These are phyloP conservation scores for Cucumis cinereus DNA, from an alignment of 306 rosid species.

Conservation along the genomic window DNA sequence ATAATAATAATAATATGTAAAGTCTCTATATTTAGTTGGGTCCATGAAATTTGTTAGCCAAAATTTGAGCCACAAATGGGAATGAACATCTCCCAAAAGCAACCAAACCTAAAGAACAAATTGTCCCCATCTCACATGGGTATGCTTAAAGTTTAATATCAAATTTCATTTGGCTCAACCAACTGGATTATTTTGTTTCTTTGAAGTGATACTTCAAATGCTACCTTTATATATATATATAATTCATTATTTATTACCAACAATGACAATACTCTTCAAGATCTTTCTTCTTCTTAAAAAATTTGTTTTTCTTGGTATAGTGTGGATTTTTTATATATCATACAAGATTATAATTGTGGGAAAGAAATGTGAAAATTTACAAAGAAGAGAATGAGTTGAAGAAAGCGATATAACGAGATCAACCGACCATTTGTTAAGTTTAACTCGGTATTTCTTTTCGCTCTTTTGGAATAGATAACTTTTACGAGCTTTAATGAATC, in stretches of 20 bases:
- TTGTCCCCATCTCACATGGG: conserved; percentile 6
- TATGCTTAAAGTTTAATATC: background rate
- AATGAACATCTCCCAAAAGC: background rate
- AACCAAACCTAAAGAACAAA: background rate
- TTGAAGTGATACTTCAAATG: background rate
- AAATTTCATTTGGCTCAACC: background rate
- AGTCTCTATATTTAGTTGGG: background rate
- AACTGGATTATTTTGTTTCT: background rate
- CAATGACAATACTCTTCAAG: background rate
- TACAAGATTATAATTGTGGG: no score
- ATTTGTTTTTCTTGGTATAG: background rate
- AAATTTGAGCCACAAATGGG: background rate
- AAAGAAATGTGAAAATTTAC: no score
- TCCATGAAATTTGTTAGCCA: background rate
- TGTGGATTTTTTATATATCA: background rate
- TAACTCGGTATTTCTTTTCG: no score
- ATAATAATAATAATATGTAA: background rate
- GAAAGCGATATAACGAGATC: no score
- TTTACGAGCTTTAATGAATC: no score
- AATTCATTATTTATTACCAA: background rate
- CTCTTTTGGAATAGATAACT: no score
- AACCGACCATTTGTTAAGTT: no score
- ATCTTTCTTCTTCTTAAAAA: background rate
- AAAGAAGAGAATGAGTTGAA: no score
- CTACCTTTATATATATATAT: background rate